Percentiles rank a stretch among this genome's conserved stretches.
Conservation (phyloP, 345 rosid species). For the Heritiera fomes region DNA sequence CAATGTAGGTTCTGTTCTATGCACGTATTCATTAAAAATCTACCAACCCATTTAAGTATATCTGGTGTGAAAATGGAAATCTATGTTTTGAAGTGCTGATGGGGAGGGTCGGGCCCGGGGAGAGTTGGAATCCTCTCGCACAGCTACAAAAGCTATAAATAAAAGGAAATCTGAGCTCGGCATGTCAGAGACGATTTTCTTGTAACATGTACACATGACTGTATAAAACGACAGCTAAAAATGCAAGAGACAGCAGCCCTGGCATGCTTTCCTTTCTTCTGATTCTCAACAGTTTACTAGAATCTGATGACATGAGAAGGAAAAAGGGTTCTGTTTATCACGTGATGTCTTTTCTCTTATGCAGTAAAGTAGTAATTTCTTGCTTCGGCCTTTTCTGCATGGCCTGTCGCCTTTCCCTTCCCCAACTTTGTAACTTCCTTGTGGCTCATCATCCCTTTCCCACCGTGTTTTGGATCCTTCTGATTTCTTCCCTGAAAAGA, state of each 20-base stretch:
- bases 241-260: background rate
- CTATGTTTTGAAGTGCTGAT: background rate
- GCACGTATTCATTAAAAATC: background rate
- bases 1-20: background rate
- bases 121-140: background rate
- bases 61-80: background rate
- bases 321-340: background rate
- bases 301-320: background rate
- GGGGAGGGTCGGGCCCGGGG: background rate
- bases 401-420: slow-evolving; percentile 1
- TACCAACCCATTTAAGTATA: background rate
- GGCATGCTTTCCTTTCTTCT: background rate
- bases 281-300: background rate
- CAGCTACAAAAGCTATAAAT: background rate
- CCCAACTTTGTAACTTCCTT: background rate
- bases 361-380: background rate
- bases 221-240: background rate
- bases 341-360: background rate
- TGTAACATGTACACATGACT: background rate
- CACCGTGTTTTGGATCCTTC: slow-evolving; percentile 3
- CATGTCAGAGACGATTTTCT: background rate
- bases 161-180: background rate
- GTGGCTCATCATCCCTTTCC: background rate
- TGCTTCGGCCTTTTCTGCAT: background rate
- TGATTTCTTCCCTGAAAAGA: background rate